Evolutionary conservation across 1,284 basidiomycete species (phyloP), one percentile per base, ranked within the genome.

Genomic region (Chondrostereum purpureum): DNA sequence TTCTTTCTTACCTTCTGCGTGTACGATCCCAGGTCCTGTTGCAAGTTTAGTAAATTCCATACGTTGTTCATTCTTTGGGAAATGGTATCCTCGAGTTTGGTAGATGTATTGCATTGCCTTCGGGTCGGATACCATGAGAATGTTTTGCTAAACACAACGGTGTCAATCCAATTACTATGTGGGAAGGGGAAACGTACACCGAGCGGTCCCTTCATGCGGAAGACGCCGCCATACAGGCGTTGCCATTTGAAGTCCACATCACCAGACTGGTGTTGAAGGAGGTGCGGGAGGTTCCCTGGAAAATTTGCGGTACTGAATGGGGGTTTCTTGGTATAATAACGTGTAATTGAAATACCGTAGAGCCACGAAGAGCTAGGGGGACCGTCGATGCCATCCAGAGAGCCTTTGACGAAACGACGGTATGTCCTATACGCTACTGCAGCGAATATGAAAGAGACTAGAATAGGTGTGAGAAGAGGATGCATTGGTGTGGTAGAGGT

Each of bases 81-180:
- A 56, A 14, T 43, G 21, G 38, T 55, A 54, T 24, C 43, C 53
- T 4, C 47, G 39, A 3, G 43, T 44, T 31, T 55, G 54, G 16
- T 47, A 36, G 23, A 54, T 52, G 34, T 54, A 47, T 18, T 51
- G 54, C 3, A 55, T 19, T 4, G 54, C 54, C 22, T 53, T 55
- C 10, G 54, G 53, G 20, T 54, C 53, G 4, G 48, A 42, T 10
- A 55, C 24, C 27, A 50, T 34, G 5, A 56, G 27, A 10, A 50
- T 33, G 43, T 58, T 56, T 20, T 46, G 34, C 48, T 49, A n/a
- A n/a, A n/a, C n/a, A n/a, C n/a, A n/a, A n/a, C n/a, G n/a, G n/a
- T n/a, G n/a, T n/a, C n/a, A n/a, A n/a, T n/a, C n/a, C n/a, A n/a
- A n/a, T n/a, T n/a, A n/a, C n/a, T n/a, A n/a, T n/a, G n/a, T n/a